These are phyloP conservation scores for Gracilaria caudata DNA, from an alignment of 23 red algal genomes.

Conservation along the genomic window DNA sequence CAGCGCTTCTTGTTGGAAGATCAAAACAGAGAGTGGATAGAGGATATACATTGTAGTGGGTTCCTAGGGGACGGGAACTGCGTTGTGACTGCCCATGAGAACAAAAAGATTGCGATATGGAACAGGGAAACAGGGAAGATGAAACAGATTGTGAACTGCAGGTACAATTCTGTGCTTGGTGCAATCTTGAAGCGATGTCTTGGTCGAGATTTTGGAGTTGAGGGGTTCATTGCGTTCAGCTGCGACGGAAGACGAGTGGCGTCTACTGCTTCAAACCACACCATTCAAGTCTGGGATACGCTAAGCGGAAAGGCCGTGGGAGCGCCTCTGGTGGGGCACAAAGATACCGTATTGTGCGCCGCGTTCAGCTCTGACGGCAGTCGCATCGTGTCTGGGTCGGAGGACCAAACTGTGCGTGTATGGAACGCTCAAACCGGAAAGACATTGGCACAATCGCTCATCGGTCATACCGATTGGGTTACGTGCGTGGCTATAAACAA, in stretches of 20 bases:
- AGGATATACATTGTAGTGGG: not conserved
- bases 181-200: not conserved
- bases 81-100: not conserved
- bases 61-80: not conserved
- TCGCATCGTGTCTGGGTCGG: not conserved
- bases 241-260: not conserved
- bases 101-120: not conserved
- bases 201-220: not conserved
- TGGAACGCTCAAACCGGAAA: not conserved
- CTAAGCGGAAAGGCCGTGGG: not conserved
- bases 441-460: not conserved
- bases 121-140: not conserved
- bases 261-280: not conserved
- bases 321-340: not conserved
- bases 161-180: not conserved
- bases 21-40: not conserved
- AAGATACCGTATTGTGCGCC: not conserved
- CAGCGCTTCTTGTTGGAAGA: not conserved
- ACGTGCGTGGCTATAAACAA: not conserved
- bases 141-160: not conserved
- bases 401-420: constrained; percentile 9
- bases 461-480: not conserved
- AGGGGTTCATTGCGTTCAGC: not conserved
- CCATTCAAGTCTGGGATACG: constrained; percentile 12
- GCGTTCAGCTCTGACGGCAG: constrained; percentile 6